Evolutionary conservation across 305 asterid species (phyloP).

Genomic region (Rubia peregrina): DNA sequence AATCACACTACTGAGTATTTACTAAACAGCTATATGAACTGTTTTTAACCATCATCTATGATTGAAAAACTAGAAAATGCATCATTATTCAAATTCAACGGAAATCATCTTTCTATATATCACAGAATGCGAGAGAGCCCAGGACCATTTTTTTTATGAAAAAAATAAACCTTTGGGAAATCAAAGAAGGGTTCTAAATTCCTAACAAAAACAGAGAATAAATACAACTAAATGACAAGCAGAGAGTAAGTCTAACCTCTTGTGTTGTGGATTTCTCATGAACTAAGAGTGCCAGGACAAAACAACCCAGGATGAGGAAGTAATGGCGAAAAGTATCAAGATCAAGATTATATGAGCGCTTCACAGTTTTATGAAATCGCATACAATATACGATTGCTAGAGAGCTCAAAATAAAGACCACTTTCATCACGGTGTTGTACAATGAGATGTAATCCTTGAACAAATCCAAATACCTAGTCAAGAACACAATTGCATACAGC

Average conservation of each 20-base stretch:
- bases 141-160: background rate
- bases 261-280: slow-evolving; percentile 62
- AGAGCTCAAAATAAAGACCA: slow-evolving; percentile 81
- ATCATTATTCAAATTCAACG: too few relatives aligned
- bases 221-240: background rate
- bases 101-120: background rate
- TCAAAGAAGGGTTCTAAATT: background rate
- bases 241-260: slow-evolving; percentile 46
- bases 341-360: slow-evolving; percentile 74
- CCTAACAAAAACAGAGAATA: background rate
- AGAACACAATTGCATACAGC: slow-evolving; percentile 68
- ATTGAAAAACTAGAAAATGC: too few relatives aligned
- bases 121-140: background rate
- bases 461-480: slow-evolving; percentile 81
- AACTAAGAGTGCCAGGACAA: slow-evolving; percentile 52
- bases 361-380: slow-evolving; percentile 56
- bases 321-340: slow-evolving; percentile 74
- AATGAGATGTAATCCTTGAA: slow-evolving; percentile 68
- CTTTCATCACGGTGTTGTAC: slow-evolving; percentile 70
- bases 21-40: too few relatives aligned
- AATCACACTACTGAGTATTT: too few relatives aligned
- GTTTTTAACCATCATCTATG: too few relatives aligned
- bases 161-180: background rate
- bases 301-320: slow-evolving; percentile 43
- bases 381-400: slow-evolving; percentile 79